Conservation (phyloP, 1,139 yeast genomes). For the Petasospora fabianii region DNA sequence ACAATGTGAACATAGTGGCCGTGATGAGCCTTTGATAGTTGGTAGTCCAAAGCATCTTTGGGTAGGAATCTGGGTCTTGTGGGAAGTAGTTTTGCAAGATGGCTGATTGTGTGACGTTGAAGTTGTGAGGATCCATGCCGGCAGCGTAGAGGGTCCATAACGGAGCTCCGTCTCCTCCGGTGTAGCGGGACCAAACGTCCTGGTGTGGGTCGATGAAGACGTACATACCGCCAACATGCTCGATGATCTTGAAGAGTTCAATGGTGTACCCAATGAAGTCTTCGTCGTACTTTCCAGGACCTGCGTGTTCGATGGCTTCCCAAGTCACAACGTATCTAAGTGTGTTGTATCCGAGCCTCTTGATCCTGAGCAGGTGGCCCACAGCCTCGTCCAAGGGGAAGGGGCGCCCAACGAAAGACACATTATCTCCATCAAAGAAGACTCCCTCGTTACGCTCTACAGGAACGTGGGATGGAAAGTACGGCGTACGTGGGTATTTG, state of each 20-base stretch:
- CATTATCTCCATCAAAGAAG: constrained; percentile 66
- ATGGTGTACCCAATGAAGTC: constrained; percentile 72
- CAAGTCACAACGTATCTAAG: constrained; percentile 78
- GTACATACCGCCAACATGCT: constrained; percentile 67
- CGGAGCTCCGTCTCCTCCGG: constrained; percentile 97
- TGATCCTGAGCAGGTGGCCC: constrained; percentile 63
- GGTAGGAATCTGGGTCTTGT: constrained; percentile 42
- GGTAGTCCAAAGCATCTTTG: constrained; percentile 93
- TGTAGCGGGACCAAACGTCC: constrained; percentile 87
- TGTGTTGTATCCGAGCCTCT: constrained; percentile 78
- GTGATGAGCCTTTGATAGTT: constrained; percentile 77
- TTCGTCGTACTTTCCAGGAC: constrained; percentile 81
- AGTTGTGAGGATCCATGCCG: constrained; percentile 75
- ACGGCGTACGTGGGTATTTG: constrained; percentile 64
- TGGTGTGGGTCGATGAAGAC: constrained; percentile 89
- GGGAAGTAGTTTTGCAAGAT: constrained; percentile 56
- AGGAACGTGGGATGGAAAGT: constrained; percentile 49
- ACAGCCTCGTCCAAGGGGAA: constrained; percentile 72
- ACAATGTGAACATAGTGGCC: constrained; percentile 79
- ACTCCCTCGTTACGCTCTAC: constrained; percentile 39
- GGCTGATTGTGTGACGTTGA: constrained; percentile 68
- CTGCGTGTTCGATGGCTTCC: constrained; percentile 90
- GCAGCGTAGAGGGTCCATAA: constrained; percentile 96
- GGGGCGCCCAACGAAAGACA: constrained; percentile 80
- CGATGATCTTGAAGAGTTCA: constrained; percentile 54